A percentile compares a stretch with the other conserved stretches of the same genome.
These are phyloP conservation scores for Neonectria neomacrospora DNA, from an alignment of 2,329 filamentous ascomycete species.

Conservation along the genomic window DNA sequence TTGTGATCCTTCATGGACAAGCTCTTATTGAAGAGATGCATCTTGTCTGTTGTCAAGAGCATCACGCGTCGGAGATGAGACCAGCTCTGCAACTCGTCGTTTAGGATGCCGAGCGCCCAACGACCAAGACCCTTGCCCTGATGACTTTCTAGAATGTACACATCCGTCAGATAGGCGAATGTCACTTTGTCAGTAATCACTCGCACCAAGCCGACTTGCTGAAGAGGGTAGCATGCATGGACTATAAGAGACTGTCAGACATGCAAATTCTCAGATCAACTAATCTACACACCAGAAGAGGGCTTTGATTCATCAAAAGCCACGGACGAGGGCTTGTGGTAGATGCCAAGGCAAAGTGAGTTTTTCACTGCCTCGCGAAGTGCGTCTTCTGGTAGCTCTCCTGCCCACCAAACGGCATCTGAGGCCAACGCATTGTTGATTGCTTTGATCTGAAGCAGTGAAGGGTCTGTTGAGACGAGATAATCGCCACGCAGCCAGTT, in stretches of 20 bases:
- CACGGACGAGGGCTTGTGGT: neutral
- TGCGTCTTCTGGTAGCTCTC: neutral
- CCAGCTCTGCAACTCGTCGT: neutral
- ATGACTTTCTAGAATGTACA: neutral
- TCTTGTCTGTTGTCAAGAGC: neutral
- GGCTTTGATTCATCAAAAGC: neutral
- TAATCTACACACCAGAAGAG: neutral
- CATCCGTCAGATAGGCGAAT: constrained; percentile 1
- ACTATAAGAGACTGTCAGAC: neutral
- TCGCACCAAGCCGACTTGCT: neutral
- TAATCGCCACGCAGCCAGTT: neutral
- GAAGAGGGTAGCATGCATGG: neutral
- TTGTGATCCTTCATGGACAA: neutral
- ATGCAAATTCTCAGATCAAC: neutral
- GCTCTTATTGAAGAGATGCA: neutral
- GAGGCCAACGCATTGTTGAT: neutral
- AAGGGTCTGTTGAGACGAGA: neutral
- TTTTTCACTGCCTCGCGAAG: neutral
- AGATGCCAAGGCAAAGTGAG: neutral
- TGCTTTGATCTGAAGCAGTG: neutral
- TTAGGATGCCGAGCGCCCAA: neutral
- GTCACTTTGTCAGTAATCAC: neutral
- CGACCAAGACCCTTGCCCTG: neutral
- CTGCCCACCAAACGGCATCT: neutral
- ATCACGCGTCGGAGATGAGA: neutral